Evolutionary conservation across 2,329 filamentous ascomycete species (phyloP).

Genomic region (Fusarium pilosicola): DNA sequence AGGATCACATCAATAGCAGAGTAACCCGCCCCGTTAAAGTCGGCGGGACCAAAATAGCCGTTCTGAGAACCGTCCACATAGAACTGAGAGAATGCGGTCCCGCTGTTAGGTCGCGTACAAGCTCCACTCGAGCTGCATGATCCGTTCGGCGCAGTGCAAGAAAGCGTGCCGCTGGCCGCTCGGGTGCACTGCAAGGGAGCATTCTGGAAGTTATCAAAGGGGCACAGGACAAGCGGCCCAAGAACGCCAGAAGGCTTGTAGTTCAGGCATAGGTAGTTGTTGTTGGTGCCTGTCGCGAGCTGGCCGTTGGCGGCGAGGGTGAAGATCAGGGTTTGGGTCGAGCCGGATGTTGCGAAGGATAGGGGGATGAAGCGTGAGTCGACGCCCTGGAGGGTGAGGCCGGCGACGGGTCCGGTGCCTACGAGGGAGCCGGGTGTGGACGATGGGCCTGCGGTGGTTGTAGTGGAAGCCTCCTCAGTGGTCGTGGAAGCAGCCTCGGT

Average conservation of each 20-base stretch:
- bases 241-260: neutral
- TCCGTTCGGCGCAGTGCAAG: neutral
- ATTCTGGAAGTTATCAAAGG: neutral
- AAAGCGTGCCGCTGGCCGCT: neutral
- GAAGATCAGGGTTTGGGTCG: constrained; percentile 2
- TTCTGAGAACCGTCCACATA: neutral
- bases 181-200: neutral
- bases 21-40: neutral
- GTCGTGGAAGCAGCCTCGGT: neutral
- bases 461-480: neutral
- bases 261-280: neutral
- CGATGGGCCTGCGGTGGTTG: neutral
- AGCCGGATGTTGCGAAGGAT: neutral
- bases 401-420: neutral
- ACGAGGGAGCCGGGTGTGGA: neutral
- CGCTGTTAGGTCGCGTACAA: neutral
- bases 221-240: neutral
- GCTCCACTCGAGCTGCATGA: accelerated
- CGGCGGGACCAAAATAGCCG: neutral
- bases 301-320: neutral
- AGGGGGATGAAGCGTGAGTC: neutral
- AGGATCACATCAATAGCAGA: neutral
- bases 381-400: neutral
- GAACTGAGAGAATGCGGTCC: neutral
- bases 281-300: neutral